These are phyloP conservation scores for Skeletonema potamos DNA, from an alignment of 108 stramenopile genomes.

Conservation along the genomic window DNA sequence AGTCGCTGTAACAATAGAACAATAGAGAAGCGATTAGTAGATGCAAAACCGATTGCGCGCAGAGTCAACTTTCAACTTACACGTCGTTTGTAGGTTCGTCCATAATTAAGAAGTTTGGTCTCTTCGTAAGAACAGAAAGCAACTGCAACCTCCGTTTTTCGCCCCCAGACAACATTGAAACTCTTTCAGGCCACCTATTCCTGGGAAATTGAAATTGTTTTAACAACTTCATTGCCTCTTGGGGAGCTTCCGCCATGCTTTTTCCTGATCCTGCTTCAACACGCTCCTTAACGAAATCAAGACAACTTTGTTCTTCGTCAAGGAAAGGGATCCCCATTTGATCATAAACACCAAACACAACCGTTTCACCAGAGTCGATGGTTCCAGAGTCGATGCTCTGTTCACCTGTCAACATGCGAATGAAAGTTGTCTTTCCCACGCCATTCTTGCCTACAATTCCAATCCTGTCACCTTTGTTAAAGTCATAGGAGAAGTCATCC, in stretches of 20 bases:
- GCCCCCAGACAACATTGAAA: slow-evolving; percentile 79
- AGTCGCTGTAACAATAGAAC: no score
- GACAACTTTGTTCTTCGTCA: slow-evolving; percentile 62
- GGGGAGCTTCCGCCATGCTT: slow-evolving; percentile 55
- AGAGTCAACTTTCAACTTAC: no score
- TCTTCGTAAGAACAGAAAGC: slow-evolving; percentile 65
- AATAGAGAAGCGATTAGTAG: no score
- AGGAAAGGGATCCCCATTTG: slow-evolving; percentile 73
- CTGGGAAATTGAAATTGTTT: slow-evolving; percentile 74
- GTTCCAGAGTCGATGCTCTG: slow-evolving; percentile 55
- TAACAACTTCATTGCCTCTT: slow-evolving; percentile 77
- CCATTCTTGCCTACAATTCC: slow-evolving; percentile 86
- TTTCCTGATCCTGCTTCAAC: slow-evolving; percentile 55
- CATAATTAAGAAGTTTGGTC: slow-evolving; percentile 73
- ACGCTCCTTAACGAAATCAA: slow-evolving; percentile 75
- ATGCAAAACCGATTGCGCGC: no score
- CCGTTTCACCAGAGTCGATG: slow-evolving; percentile 77
- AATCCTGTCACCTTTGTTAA: slow-evolving; percentile 76
- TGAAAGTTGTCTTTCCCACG: slow-evolving; percentile 79
- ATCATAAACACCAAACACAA: slow-evolving; percentile 83
- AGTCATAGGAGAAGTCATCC: slow-evolving; percentile 81
- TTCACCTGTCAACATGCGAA: slow-evolving; percentile 62
- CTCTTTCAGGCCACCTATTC: slow-evolving; percentile 69
- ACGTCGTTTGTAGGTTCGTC: slow-evolving; percentile 10
- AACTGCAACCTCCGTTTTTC: slow-evolving; percentile 82